Base-by-base conservation (phyloP, 179 eudicot species). In the Sideroxylon spinosum region DNA sequence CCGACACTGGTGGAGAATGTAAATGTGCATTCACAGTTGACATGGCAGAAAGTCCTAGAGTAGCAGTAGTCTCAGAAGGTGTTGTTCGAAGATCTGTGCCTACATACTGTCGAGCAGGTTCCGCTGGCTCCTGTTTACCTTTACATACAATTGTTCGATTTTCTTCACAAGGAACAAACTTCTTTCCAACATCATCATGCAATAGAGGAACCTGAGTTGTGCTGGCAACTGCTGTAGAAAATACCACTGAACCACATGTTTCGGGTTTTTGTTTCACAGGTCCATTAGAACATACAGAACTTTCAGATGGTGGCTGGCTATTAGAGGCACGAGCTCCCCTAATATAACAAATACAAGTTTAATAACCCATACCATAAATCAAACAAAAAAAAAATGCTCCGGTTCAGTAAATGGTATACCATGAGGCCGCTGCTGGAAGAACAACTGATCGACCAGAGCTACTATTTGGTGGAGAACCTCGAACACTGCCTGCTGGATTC, bases 391-490 rank as follows among this genome's bases (percentile, higher is more conserved):
- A 37, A 56, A 9, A 59, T 49, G 55, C 64, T 12, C 23, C 9
- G 57, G 7, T 55, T 28, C 68, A 11, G 53, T 62, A 49, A 82
- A 57, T 55, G 70, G 48, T 72, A 49, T 89, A 95, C 99, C 99
- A 95, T 71, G 93, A 90, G 22, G 98, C 97, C 50, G 96, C 94
- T 8, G 93, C 86, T 7, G 98, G 99, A 79, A 92, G 96, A 81
- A 83, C 90, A 64, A 87, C 91, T 78, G 96, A 85, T 79, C 86
- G 90, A 26, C 91, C 90, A 81, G 99, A 85, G 82, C 92, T 91
- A 79, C 90, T 90, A 82, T 87, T 83, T 73, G 93, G 94, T 28
- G 90, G 96, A 72, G 93, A 92, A 81, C 74, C 75, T 88, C 79
- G 87, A 26, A 78, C 59, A 79, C 71, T 82, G 65, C 63, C 76